Base-by-base conservation (phyloP, 2,329 filamentous ascomycete genomes). In the Ophiostoma piceae region DNA sequence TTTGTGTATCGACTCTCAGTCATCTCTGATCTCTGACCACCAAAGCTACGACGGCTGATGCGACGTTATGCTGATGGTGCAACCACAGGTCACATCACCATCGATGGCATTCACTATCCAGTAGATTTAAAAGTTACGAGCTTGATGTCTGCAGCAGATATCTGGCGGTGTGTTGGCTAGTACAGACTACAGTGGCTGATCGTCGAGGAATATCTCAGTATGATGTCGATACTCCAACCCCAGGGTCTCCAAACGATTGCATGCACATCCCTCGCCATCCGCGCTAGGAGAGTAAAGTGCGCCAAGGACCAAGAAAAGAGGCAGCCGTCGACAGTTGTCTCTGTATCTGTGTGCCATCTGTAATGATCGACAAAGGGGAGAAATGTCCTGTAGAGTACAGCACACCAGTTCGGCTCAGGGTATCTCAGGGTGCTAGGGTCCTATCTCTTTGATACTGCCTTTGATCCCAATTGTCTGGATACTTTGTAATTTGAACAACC, bases 41-140 rank as follows among this genome's bases (percentile, higher is more conserved):
- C 43, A 47, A 57, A 57, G n/a, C 22, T 22, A 57, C 22, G 43
- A 47, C 43, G 6, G 9, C 16, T 26, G 22, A 57, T 57, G 16
- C 51, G 22, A 57, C 51, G 51, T 57, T 3, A 64, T 64, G 32
- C 19, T n/a, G 22, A 64, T 35, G 62, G 41, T 66, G 64, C 64
- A 66, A 66, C 35, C 35, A 66, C 64, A 16, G 64, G 37, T 66
- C 64, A 66, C 64, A 66, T 66, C 29, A n/a, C 62, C 62, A 3
- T 32, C 19, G 29, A 35, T n/a, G 60, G 37, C 57, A 35, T 32
- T 32, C 3, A 19, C 26, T 16, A 16, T 7, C 26, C 26, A 29
- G 26, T 62, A 62, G 57, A 16, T 19, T 19, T 14, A n/a, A 14
- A 41, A 8, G 6, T 1, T 11, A 41, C 11, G 12, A 41, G 39